A percentile compares a stretch with the other conserved stretches of the same genome.
Conservation (phyloP, 2,329 filamentous ascomycete species). For the Cercospora zeina region DNA sequence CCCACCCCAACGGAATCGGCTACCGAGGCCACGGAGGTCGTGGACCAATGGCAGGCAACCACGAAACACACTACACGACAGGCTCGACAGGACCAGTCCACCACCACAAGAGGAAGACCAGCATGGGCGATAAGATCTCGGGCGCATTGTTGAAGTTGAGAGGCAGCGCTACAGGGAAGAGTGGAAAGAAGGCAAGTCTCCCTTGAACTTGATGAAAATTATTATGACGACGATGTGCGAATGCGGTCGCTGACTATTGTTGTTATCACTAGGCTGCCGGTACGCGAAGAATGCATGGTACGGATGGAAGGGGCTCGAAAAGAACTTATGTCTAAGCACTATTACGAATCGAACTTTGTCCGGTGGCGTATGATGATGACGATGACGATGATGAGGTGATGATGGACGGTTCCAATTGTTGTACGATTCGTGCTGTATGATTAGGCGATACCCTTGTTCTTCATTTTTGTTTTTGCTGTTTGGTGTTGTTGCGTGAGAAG, state of each 20-base stretch:
- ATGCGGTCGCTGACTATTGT: constrained; percentile 3
- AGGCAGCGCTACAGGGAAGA: constrained; percentile 66
- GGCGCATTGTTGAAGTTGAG: constrained; percentile 73
- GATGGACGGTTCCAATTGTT: not conserved
- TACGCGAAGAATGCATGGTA: constrained; percentile 41
- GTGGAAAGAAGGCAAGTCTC: constrained; percentile 66
- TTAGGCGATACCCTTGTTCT: constrained; percentile 1
- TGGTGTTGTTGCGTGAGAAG: not conserved
- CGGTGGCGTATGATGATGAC: not conserved
- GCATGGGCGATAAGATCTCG: constrained; percentile 72
- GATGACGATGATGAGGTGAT: not conserved
- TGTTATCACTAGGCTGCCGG: constrained; percentile 40
- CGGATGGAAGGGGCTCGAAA: constrained; percentile 36
- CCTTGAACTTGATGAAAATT: not conserved
- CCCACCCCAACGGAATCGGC: constrained; percentile 34
- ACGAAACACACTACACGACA: constrained; percentile 30
- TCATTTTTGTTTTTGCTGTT: too few species aligned
- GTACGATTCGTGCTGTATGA: not conserved
- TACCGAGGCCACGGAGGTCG: constrained; percentile 32
- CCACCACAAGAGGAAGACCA: constrained; percentile 67
- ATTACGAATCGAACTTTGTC: not conserved
- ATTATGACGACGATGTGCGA: not conserved
- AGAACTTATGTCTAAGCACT: constrained; percentile 4
- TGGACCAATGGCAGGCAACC: constrained; percentile 32
- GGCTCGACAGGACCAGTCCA: constrained; percentile 48